phyloP scores from a whole-genome alignment of 2,329 filamentous ascomycete genomes.

The Bretziella fagacearum region DNA sequence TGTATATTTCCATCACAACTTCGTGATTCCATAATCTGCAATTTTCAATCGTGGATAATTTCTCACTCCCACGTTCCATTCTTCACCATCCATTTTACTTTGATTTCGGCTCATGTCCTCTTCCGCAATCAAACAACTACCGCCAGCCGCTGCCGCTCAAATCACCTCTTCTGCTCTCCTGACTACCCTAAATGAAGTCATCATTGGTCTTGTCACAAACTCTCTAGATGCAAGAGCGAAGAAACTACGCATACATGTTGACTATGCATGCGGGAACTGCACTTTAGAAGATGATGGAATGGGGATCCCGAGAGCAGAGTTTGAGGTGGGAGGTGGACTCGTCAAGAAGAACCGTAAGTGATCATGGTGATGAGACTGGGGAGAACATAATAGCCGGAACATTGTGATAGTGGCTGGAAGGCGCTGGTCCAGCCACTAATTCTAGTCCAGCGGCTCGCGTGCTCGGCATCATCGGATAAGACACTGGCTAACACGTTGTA shows the following conservation, averaged over 20 bases:
- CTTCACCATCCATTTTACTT: too few relatives aligned
- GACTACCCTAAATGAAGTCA: constrained; percentile 53
- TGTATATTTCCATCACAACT: too few relatives aligned
- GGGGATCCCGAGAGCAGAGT: constrained; percentile 61
- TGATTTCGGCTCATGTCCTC: background rate
- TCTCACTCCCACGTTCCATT: too few relatives aligned
- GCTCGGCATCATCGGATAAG: too few relatives aligned
- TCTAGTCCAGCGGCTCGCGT: too few relatives aligned
- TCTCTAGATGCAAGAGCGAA: constrained; percentile 63
- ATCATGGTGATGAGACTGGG: background rate
- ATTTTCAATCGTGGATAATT: too few relatives aligned
- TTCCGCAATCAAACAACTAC: constrained; percentile 49
- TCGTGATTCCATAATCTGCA: too few relatives aligned
- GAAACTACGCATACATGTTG: constrained; percentile 51
- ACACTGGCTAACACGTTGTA: too few relatives aligned
- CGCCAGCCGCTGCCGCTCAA: constrained; percentile 53
- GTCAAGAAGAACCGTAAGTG: constrained; percentile 53
- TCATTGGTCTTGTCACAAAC: constrained; percentile 62
- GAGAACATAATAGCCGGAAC: background rate
- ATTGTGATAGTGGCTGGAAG: too few relatives aligned
- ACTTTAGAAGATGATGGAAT: constrained; percentile 67
- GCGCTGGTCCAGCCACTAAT: too few relatives aligned
- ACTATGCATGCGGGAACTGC: constrained; percentile 62
- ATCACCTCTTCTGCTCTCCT: constrained; percentile 76
- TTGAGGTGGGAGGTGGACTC: constrained; percentile 50